Percentiles rank a stretch among this genome's conserved stretches.
These are phyloP conservation scores for Cladobotryum protrusum DNA, from an alignment of 2,329 filamentous ascomycete genomes.

Conservation along the genomic window DNA sequence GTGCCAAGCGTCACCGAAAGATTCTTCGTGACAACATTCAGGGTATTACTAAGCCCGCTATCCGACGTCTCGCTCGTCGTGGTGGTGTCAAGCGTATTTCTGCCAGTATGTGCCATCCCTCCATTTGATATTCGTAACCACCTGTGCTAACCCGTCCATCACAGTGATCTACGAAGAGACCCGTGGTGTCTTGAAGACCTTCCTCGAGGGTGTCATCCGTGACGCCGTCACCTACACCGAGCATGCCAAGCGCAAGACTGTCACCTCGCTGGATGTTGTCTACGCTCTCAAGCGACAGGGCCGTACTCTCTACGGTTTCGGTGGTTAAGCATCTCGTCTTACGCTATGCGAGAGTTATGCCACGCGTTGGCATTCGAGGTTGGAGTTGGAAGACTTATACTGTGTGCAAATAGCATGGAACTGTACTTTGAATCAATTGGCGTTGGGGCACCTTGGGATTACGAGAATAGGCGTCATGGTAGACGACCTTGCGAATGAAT, in stretches of 20 bases:
- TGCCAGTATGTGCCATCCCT: constrained; percentile 58
- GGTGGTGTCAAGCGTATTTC: constrained; percentile 99
- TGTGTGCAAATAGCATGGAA: constrained; percentile 12
- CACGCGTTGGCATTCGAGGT: constrained; percentile 1
- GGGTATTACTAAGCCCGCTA: constrained; percentile 97
- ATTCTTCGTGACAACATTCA: constrained; percentile 99
- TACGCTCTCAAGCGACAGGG: constrained; percentile 64
- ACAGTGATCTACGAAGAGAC: constrained; percentile 73
- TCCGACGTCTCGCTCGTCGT: constrained; percentile 97
- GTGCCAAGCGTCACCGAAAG: constrained; percentile 98
- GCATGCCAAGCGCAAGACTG: constrained; percentile 76
- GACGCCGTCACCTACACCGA: constrained; percentile 74
- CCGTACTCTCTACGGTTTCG: constrained; percentile 81
- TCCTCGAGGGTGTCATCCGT: constrained; percentile 71
- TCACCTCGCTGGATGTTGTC: constrained; percentile 63
- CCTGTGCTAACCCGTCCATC: not conserved
- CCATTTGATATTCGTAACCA: not conserved
- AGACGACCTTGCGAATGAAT: constrained; percentile 24
- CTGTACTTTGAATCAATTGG: constrained; percentile 20
- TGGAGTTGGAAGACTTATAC: not conserved
- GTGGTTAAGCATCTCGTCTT: constrained; percentile 56
- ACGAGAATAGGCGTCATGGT: constrained; percentile 30
- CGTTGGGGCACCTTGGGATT: constrained; percentile 25
- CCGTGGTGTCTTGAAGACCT: constrained; percentile 70
- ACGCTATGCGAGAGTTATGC: constrained; percentile 3